Percentiles rank a stretch among this genome's conserved stretches.
These are phyloP conservation scores for Aspergillus candidus DNA, from an alignment of 2,329 filamentous ascomycete species.

Conservation along the genomic window DNA sequence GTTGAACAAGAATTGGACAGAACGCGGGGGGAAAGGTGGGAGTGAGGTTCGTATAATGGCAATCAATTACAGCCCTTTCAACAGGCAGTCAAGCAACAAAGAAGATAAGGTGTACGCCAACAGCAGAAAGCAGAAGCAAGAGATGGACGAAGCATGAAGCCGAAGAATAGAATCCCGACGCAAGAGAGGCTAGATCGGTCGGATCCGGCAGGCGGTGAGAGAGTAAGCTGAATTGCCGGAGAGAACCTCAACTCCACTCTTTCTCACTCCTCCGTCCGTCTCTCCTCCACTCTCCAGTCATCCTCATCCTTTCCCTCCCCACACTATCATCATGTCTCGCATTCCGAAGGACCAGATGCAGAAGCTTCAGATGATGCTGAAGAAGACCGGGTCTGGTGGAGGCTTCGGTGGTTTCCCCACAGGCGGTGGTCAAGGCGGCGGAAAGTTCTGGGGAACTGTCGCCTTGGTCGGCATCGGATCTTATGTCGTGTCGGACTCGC, in stretches of 20 bases:
- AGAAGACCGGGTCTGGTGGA: slow-evolving; percentile 39
- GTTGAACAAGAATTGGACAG: background rate
- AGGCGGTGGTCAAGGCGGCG: slow-evolving; percentile 48
- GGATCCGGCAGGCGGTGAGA: slow-evolving; percentile 13
- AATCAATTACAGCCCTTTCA: no score
- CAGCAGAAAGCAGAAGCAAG: background rate
- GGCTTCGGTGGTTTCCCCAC: slow-evolving; percentile 48
- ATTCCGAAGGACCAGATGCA: slow-evolving; percentile 63
- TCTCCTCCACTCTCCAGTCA: slow-evolving; percentile 9
- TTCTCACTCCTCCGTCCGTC: slow-evolving; percentile 20
- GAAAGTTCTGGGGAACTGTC: slow-evolving; percentile 50
- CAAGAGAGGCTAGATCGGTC: background rate
- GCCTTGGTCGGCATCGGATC: slow-evolving; percentile 46
- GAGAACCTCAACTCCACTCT: slow-evolving; percentile 19
- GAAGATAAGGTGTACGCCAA: no score
- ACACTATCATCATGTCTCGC: slow-evolving; percentile 34
- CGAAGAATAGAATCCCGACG: background rate
- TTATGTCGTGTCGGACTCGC: slow-evolving; percentile 48
- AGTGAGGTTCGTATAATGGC: background rate
- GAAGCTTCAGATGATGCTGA: slow-evolving; percentile 57
- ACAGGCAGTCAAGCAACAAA: no score
- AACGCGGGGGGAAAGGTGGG: background rate
- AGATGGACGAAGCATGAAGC: background rate
- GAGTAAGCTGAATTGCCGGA: slow-evolving; percentile 20
- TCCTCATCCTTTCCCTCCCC: slow-evolving; percentile 9